Base-by-base conservation (phyloP, 257 asterid genomes). In the Solanum boliviense region DNA sequence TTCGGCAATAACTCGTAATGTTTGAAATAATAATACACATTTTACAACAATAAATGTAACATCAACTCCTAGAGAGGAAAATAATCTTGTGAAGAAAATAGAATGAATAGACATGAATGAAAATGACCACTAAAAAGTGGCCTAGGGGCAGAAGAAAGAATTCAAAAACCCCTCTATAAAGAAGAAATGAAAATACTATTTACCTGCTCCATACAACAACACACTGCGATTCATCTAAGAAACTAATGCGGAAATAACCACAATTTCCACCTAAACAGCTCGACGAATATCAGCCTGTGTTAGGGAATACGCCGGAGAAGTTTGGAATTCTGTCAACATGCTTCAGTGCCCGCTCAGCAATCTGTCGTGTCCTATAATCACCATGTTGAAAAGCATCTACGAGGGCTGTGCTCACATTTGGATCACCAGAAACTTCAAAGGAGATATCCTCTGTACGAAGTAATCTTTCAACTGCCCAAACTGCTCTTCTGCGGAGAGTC, bases 321-420 rank as follows among this genome's bases (percentile, higher is more conserved):
- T 94, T 95, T 1, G 99, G 99, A 52, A 97, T 95, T 90, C 90
- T 95, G 86, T 97, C 99, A 2, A 97, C 93, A 32, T 93, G 99
- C 91, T 89, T 93, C 87, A 97, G 85, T 7, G 99, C 99, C 8
- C 92, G 95, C 93, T 97, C 99, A 2, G 99, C 99, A 23, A 95
- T 93, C 92, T 95, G 99, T 16, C 96, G 92, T 18, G 99, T 97
- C 83, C 94, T 91, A 88, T 91, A 91, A 88, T 97, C 99, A 11
- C 96, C 99, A 38, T 94, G 94, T 84, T 96, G 99, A 86, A 95
- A 97, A 87, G 99, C 95, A 88, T 97, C 99, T 12, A 97, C 99
- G 2, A 97, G 94, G 7, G 99, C 98, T 29, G 98, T 95, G 88
- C 95, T 91, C 44, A 94, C 91, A 83, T 95, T 97, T 41, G 98